A percentile compares a stretch with the other conserved stretches of the same genome.
Evolutionary conservation across 2,329 filamentous ascomycete species (phyloP).

Genomic region (Exophiala phaeomuriformis): DNA sequence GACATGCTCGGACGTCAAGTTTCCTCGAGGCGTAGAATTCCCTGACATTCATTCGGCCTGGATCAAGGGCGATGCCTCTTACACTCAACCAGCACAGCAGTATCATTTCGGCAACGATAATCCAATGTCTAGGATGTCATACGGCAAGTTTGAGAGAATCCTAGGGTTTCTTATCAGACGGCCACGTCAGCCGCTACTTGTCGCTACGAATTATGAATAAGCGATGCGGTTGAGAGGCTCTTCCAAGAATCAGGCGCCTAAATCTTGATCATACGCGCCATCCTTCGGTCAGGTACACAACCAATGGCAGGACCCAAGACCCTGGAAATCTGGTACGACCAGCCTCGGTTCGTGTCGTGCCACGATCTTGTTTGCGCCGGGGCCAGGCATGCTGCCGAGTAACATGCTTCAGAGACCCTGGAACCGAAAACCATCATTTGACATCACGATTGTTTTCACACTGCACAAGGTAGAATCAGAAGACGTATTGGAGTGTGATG

Average conservation of each 20-base stretch:
- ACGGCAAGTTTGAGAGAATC: not conserved
- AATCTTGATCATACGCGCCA: constrained; percentile 8
- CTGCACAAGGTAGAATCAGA: constrained; percentile 13
- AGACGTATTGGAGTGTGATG: constrained; percentile 11
- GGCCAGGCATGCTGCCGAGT: not conserved
- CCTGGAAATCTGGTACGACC: constrained; percentile 6
- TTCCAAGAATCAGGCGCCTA: constrained; percentile 11
- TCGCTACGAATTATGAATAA: not conserved
- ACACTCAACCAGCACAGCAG: too few relatives aligned
- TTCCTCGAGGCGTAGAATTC: too few relatives aligned
- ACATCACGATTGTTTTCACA: not conserved
- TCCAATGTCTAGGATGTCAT: not conserved
- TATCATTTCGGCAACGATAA: too few relatives aligned
- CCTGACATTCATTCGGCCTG: too few relatives aligned
- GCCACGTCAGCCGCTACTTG: constrained; percentile 14
- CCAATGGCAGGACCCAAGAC: constrained; percentile 4
- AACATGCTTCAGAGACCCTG: not conserved
- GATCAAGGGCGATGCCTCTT: too few relatives aligned
- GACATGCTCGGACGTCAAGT: not conserved
- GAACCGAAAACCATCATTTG: not conserved
- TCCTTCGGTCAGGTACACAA: constrained; percentile 9
- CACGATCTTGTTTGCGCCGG: constrained; percentile 3
- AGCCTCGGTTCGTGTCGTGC: constrained; percentile 14
- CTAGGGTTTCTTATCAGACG: not conserved
- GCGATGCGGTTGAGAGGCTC: not conserved